Conservation (phyloP, 257 asterid species). For the Paulownia fortunei region DNA sequence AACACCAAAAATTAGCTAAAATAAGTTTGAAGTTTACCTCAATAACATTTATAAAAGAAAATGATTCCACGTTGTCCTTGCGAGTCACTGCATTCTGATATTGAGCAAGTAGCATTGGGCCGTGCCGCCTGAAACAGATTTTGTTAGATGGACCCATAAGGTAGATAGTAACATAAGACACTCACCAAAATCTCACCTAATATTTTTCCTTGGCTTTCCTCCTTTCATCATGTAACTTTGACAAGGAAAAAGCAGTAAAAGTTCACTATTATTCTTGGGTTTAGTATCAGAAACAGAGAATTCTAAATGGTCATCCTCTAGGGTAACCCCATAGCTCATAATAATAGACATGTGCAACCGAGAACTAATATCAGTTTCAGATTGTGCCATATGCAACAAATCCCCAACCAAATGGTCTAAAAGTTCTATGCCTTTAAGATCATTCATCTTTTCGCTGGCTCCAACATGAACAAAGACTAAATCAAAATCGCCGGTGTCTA, state of each 20-base stretch:
- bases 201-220: constrained; percentile 63
- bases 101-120: constrained; percentile 87
- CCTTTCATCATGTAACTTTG: constrained; percentile 83
- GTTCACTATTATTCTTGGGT: constrained; percentile 41
- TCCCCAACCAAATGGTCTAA: constrained; percentile 68
- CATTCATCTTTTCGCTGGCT: constrained; percentile 49
- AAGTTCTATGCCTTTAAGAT: constrained; percentile 47
- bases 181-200: constrained; percentile 55
- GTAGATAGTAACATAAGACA: neutral
- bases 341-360: constrained; percentile 77
- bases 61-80: constrained; percentile 67
- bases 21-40: constrained; percentile 47
- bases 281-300: constrained; percentile 41
- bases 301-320: constrained; percentile 41
- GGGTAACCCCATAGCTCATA: constrained; percentile 75
- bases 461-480: constrained; percentile 66
- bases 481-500: constrained; percentile 61
- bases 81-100: constrained; percentile 93
- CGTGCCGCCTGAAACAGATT: constrained; percentile 52
- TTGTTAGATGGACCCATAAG: constrained; percentile 25
- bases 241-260: constrained; percentile 57
- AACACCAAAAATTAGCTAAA: neutral
- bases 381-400: constrained; percentile 42
- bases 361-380: constrained; percentile 57
- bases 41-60: constrained; percentile 61